Evolutionary conservation across 257 asterid species (phyloP).

Genomic region (Leptodermis oblonga): DNA sequence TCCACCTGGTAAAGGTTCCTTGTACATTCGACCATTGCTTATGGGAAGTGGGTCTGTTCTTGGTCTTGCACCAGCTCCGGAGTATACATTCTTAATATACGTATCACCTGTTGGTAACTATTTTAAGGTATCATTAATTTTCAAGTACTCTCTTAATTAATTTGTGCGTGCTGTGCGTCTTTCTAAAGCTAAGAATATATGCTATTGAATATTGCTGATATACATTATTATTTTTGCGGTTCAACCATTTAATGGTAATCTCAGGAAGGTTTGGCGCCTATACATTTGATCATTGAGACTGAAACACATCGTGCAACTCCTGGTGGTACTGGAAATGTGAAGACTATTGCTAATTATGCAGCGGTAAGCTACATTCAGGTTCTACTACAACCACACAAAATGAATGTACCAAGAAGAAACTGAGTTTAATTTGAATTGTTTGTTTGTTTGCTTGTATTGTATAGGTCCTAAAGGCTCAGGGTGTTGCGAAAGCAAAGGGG

Average conservation of each 20-base stretch:
- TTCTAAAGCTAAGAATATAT: not conserved
- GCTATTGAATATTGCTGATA: too few species aligned
- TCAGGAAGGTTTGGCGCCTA: constrained; percentile 97
- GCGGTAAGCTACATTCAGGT: constrained; percentile 32
- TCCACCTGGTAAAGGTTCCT: constrained; percentile 90
- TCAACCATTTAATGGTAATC: not conserved
- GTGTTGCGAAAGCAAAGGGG: constrained; percentile 91
- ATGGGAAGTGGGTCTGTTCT: constrained; percentile 98
- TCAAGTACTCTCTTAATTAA: too few species aligned
- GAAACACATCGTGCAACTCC: constrained; percentile 96
- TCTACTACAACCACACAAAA: not conserved
- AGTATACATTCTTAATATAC: constrained; percentile 83
- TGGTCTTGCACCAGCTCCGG: constrained; percentile 97
- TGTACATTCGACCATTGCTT: constrained; percentile 91
- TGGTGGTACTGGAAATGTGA: constrained; percentile 97
- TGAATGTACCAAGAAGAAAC: too few species aligned
- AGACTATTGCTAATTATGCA: constrained; percentile 94
- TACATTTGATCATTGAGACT: constrained; percentile 80
- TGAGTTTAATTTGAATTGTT: not conserved
- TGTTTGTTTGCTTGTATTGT: constrained; percentile 7
- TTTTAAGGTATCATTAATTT: constrained; percentile 65
- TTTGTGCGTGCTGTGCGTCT: not conserved
- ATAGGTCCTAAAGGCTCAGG: constrained; percentile 84
- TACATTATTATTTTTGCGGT: too few species aligned
- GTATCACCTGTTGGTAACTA: constrained; percentile 96